These are phyloP conservation scores for Diaporthe capsici DNA, from an alignment of 2,329 filamentous ascomycete species.

Conservation along the genomic window DNA sequence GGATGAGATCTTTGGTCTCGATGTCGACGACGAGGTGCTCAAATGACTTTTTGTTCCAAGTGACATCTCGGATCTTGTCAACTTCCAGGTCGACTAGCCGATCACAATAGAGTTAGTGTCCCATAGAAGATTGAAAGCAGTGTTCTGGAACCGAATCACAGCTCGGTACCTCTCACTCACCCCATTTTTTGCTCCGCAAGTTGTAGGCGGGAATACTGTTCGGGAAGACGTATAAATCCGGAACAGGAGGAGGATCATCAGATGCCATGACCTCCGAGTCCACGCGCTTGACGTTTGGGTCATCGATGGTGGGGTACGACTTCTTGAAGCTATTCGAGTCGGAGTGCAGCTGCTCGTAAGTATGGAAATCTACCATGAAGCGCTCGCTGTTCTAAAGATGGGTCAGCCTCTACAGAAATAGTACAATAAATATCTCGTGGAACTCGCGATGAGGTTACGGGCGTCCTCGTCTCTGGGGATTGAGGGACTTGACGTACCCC, in stretches of 20 bases:
- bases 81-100: constrained; percentile 21
- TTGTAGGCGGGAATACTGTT: background rate
- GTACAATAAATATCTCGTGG: background rate
- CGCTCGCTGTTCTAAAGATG: background rate
- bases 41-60: constrained; percentile 40
- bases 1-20: constrained; percentile 44
- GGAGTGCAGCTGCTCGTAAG: background rate
- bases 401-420: background rate
- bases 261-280: background rate
- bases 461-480: background rate
- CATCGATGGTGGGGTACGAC: background rate
- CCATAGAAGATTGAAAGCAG: background rate
- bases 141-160: background rate
- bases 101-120: constrained; percentile 17
- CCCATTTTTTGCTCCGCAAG: background rate
- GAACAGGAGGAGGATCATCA: background rate
- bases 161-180: background rate
- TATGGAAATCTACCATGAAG: background rate
- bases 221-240: background rate
- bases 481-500: background rate
- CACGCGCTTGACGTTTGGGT: background rate
- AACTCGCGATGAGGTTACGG: background rate
- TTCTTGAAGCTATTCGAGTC: background rate
- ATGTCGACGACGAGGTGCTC: constrained; percentile 32
- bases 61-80: constrained; percentile 23